phyloP scores from a whole-genome alignment of 2,329 filamentous ascomycete species.

The Aureobasidium sp. region DNA sequence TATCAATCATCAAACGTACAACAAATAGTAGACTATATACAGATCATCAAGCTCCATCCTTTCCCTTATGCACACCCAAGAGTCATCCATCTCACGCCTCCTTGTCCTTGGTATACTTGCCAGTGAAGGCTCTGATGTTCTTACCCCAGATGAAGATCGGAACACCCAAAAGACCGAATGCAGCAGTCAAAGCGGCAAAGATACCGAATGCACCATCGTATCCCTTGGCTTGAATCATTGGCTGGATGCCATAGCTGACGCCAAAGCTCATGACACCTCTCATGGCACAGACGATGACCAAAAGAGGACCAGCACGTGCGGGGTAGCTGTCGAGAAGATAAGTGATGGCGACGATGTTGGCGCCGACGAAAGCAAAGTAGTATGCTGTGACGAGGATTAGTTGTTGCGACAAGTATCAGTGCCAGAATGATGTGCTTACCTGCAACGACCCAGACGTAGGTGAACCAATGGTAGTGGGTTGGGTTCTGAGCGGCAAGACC shows the following conservation, averaged over 20 bases:
- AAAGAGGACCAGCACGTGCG: conserved; percentile 34
- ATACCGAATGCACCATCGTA: conserved; percentile 29
- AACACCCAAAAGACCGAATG: conserved; percentile 27
- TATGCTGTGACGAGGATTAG: conserved; percentile 15
- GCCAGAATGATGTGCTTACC: not conserved
- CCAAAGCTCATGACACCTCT: conserved; percentile 43
- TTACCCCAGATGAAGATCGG: conserved; percentile 28
- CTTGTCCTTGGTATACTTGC: conserved; percentile 24
- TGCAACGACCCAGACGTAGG: conserved; percentile 21
- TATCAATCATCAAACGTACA: conserved; percentile 4
- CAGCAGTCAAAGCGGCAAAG: conserved; percentile 25
- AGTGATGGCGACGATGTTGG: conserved; percentile 41
- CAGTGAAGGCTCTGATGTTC: conserved; percentile 28
- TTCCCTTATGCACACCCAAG: not conserved
- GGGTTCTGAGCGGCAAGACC: conserved; percentile 30
- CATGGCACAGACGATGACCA: conserved; percentile 42
- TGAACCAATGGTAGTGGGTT: conserved; percentile 23
- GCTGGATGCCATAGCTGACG: conserved; percentile 33
- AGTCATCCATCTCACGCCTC: not conserved
- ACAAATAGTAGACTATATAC: not conserved
- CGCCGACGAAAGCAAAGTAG: conserved; percentile 35
- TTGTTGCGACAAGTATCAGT: not conserved
- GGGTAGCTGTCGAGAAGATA: conserved; percentile 42
- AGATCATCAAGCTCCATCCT: not conserved
- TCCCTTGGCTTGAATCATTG: conserved; percentile 27